A percentile compares a stretch with the other conserved stretches of the same genome.
Conservation (phyloP, 129 eudicot genomes). For the Gnaphalium uliginosum region DNA sequence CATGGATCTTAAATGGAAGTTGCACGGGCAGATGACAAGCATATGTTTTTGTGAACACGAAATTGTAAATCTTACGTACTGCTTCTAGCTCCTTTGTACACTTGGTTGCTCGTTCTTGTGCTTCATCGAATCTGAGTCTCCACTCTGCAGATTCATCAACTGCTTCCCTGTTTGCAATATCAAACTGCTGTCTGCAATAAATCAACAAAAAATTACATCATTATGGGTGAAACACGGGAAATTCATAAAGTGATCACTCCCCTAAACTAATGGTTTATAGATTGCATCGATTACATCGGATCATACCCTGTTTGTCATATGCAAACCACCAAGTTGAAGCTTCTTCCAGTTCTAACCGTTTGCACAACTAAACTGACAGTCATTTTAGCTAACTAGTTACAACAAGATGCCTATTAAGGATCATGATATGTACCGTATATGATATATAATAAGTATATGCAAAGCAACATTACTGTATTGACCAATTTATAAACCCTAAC, state of each 20-base stretch:
- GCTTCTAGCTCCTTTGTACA: conserved; percentile 56
- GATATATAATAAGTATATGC: background rate
- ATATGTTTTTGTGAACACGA: conserved; percentile 8
- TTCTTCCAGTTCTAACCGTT: background rate
- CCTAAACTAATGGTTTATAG: background rate
- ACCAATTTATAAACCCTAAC: background rate
- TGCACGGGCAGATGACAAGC: background rate
- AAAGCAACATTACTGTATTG: background rate
- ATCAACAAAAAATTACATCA: background rate
- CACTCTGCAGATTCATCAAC: conserved; percentile 99
- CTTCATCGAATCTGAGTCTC: conserved; percentile 77
- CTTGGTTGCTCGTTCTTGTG: conserved; percentile 51
- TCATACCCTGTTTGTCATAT: too few relatives aligned
- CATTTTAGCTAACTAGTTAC: background rate
- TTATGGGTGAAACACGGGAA: background rate
- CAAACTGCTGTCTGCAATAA: conserved; percentile 77
- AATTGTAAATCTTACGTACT: conserved; percentile 31
- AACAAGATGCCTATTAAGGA: background rate
- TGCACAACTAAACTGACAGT: background rate
- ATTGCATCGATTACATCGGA: background rate
- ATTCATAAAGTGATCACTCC: background rate
- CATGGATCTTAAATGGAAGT: background rate
- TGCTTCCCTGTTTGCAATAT: conserved; percentile 89
- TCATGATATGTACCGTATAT: background rate
- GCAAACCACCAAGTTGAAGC: too few relatives aligned